phyloP scores from a whole-genome alignment of 371 early-diverging fungal genomes.

The Coemansia sp. region DNA sequence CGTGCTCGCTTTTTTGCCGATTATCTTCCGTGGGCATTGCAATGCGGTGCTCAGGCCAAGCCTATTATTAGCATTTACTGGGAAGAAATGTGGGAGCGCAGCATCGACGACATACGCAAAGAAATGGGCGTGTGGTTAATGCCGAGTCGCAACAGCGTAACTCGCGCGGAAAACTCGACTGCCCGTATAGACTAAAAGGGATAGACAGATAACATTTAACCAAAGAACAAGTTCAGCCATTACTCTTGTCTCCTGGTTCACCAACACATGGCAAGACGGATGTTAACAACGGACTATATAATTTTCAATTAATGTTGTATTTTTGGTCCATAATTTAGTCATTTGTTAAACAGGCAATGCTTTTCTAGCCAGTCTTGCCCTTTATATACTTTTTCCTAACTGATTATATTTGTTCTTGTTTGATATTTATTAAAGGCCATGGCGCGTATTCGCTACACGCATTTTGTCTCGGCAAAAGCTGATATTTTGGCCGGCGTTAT shows the following conservation, averaged over 20 bases:
- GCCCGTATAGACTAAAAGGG: constrained; percentile 2
- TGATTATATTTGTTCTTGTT: neutral
- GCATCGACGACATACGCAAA: constrained; percentile 69
- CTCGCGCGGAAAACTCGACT: constrained; percentile 32
- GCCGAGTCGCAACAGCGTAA: constrained; percentile 43
- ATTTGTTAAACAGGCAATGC: neutral
- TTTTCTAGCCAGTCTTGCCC: neutral
- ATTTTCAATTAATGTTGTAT: neutral
- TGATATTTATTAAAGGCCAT: neutral
- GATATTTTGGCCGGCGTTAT: constrained; percentile 30
- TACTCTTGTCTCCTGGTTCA: too few relatives aligned
- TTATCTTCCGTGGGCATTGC: constrained; percentile 94
- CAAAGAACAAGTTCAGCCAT: too few relatives aligned
- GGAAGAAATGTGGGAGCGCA: constrained; percentile 75
- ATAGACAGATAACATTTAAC: too few relatives aligned
- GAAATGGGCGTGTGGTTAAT: constrained; percentile 59
- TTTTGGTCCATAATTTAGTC: neutral
- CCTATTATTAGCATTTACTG: constrained; percentile 85
- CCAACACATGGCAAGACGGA: too few relatives aligned
- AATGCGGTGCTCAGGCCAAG: constrained; percentile 69
- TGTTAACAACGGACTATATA: too few relatives aligned
- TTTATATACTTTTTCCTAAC: neutral
- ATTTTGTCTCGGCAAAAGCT: constrained; percentile 38
- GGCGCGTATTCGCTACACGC: constrained; percentile 32
- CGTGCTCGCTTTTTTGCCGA: constrained; percentile 62